These are phyloP conservation scores for Physcia stellaris DNA, from an alignment of 495 filamentous ascomycete species.

Conservation along the genomic window DNA sequence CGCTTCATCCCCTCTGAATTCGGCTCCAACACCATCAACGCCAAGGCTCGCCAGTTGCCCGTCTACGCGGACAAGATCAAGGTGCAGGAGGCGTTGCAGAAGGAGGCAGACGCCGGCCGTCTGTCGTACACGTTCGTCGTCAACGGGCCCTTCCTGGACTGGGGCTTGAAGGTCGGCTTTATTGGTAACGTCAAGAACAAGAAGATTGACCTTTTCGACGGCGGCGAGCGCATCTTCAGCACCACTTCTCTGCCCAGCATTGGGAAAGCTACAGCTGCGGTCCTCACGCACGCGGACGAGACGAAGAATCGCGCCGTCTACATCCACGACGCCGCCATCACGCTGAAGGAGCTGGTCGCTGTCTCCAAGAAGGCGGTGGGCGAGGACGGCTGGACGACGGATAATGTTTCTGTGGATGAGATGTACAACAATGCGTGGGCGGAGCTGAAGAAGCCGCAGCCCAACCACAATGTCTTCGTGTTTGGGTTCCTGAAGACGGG, in stretches of 20 bases:
- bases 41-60: slow-evolving; percentile 21
- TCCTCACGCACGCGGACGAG: slow-evolving; percentile 35
- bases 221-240: slow-evolving; percentile 35
- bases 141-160: slow-evolving; percentile 39
- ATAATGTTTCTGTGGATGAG: too few relatives aligned
- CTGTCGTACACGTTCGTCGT: slow-evolving; percentile 39
- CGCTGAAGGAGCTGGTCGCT: slow-evolving; percentile 39
- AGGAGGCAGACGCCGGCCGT: slow-evolving; percentile 16
- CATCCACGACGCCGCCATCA: slow-evolving; percentile 34
- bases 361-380: too few relatives aligned
- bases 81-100: slow-evolving; percentile 29
- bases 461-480: too few relatives aligned
- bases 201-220: slow-evolving; percentile 35
- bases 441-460: too few relatives aligned
- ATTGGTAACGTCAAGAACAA: slow-evolving; percentile 30
- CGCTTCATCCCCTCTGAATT: slow-evolving; percentile 52
- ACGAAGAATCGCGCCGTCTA: slow-evolving; percentile 40
- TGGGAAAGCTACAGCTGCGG: slow-evolving; percentile 31
- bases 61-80: slow-evolving; percentile 36
- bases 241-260: slow-evolving; percentile 33
- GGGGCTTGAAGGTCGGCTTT: slow-evolving; percentile 26
- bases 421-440: too few relatives aligned
- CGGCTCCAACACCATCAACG: too few relatives aligned
- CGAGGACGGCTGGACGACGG: slow-evolving; percentile 26
- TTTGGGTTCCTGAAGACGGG: too few relatives aligned